Percentiles rank a stretch among this genome's conserved stretches.
Evolutionary conservation across 768 basidiomycete species (phyloP).

Genomic region (Xanthoconium purpureum): DNA sequence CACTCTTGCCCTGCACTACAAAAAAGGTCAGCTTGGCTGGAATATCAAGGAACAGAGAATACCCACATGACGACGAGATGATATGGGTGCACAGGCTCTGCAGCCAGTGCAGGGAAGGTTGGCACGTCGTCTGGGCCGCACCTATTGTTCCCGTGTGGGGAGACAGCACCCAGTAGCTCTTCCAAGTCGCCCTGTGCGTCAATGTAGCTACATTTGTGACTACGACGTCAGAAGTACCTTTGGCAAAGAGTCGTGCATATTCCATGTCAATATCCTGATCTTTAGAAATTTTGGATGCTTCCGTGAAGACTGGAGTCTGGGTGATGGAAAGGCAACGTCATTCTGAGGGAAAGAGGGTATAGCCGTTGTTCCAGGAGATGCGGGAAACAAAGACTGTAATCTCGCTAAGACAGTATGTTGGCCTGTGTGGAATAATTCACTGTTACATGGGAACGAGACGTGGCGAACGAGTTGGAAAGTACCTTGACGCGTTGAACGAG

Average conservation of each 20-base stretch:
- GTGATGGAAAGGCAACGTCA: slow-evolving; percentile 19
- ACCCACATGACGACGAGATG: slow-evolving; percentile 77
- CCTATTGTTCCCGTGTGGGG: slow-evolving; percentile 35
- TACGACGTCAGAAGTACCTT: slow-evolving; percentile 44
- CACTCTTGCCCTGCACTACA: slow-evolving; percentile 73
- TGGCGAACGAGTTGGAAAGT: not conserved
- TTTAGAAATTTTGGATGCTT: slow-evolving; percentile 51
- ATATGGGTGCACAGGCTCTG: slow-evolving; percentile 62
- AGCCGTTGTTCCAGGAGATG: slow-evolving; percentile 26
- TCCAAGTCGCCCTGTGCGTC: slow-evolving; percentile 63
- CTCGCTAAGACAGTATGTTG: slow-evolving; percentile 46
- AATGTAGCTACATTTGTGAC: slow-evolving; percentile 4
- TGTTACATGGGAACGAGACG: slow-evolving; percentile 6
- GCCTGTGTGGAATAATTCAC: slow-evolving; percentile 17
- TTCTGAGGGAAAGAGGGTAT: slow-evolving; percentile 22
- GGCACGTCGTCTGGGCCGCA: slow-evolving; percentile 22
- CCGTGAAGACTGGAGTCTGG: slow-evolving; percentile 23
- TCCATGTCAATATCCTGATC: slow-evolving; percentile 73
- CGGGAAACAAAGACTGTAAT: slow-evolving; percentile 51
- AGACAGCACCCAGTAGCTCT: slow-evolving; percentile 65
- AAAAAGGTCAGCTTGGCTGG: slow-evolving; percentile 24
- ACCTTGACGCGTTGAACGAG: slow-evolving; percentile 21
- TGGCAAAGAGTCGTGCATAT: slow-evolving; percentile 81
- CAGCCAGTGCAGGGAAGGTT: slow-evolving; percentile 45
- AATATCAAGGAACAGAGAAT: not conserved